Evolutionary conservation across 352 stramenopile species (phyloP).

Genomic region (Phytophthora constricta): DNA sequence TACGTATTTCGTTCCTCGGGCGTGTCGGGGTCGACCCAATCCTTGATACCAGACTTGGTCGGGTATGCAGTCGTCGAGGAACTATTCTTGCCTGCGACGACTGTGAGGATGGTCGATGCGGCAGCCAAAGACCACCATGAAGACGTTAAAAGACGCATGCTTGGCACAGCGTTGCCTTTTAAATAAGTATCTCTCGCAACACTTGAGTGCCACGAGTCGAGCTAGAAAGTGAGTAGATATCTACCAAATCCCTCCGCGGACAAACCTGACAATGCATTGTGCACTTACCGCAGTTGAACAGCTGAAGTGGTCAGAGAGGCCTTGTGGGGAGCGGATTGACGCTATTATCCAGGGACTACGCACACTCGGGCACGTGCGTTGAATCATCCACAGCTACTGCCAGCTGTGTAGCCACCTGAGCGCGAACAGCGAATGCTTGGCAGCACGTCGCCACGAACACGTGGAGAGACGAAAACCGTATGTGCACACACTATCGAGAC

Average conservation of each 20-base stretch:
- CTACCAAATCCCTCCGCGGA: not conserved
- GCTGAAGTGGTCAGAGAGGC: conserved; percentile 9
- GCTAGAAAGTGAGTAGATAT: conserved; percentile 24
- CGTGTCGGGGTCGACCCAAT: conserved; percentile 63
- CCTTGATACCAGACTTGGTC: conserved; percentile 59
- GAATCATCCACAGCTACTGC: conserved; percentile 19
- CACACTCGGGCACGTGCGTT: conserved; percentile 26
- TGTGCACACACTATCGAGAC: conserved; percentile 18
- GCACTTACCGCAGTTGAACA: conserved; percentile 16
- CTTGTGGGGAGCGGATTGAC: too few species aligned
- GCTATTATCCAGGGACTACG: too few species aligned
- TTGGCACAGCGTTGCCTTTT: too few species aligned
- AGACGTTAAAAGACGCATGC: conserved; percentile 20
- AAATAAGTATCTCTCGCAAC: conserved; percentile 10
- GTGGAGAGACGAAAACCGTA: conserved; percentile 25
- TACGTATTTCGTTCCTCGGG: conserved; percentile 44
- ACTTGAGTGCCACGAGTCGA: conserved; percentile 2
- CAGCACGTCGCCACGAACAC: conserved; percentile 15
- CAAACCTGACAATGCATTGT: not conserved
- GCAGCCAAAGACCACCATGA: not conserved
- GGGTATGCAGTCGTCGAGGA: conserved; percentile 30
- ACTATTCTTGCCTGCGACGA: conserved; percentile 22
- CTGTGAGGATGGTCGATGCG: not conserved
- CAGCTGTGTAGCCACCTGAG: conserved; percentile 29
- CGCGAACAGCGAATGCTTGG: conserved; percentile 15